phyloP scores from a whole-genome alignment of 768 basidiomycete genomes.

The Calocybe cyanea region DNA sequence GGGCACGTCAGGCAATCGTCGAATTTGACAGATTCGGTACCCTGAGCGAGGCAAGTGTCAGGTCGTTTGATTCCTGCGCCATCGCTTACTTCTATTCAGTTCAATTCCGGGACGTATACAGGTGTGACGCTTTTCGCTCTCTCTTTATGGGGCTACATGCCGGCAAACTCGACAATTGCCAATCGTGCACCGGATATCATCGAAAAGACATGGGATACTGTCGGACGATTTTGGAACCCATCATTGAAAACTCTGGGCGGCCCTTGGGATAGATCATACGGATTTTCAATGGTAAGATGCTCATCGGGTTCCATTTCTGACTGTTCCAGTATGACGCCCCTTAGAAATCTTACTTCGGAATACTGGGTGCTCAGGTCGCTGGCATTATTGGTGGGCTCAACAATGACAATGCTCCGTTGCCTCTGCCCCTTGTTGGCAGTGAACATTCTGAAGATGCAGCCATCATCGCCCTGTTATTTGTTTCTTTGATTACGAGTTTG shows the following conservation, averaged over 20 bases:
- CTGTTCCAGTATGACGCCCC: background rate
- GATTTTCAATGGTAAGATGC: slow-evolving; percentile 22
- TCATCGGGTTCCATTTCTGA: background rate
- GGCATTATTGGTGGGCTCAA: slow-evolving; percentile 24
- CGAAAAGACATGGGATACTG: slow-evolving; percentile 19
- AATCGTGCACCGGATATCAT: slow-evolving; percentile 21
- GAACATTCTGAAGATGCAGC: slow-evolving; percentile 25
- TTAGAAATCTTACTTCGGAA: slow-evolving; percentile 24
- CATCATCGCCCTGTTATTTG: slow-evolving; percentile 20
- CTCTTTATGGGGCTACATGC: slow-evolving; percentile 30
- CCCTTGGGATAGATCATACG: slow-evolving; percentile 27
- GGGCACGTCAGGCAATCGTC: slow-evolving; percentile 23
- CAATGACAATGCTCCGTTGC: slow-evolving; percentile 22
- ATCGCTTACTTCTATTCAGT: slow-evolving; percentile 12
- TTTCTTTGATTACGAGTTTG: background rate
- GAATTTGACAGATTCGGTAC: slow-evolving; percentile 25
- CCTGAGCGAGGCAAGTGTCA: slow-evolving; percentile 22
- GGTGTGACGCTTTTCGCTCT: slow-evolving; percentile 27
- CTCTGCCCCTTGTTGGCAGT: slow-evolving; percentile 21
- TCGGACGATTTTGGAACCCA: slow-evolving; percentile 24
- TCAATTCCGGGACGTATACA: slow-evolving; percentile 27
- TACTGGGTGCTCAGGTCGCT: slow-evolving; percentile 23
- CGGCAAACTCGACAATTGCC: slow-evolving; percentile 21
- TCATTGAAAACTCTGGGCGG: slow-evolving; percentile 24
- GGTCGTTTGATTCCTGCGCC: background rate